A percentile compares a stretch with the other conserved stretches of the same genome.
These are phyloP conservation scores for Aegilops bicornis DNA, from an alignment of 176 grass and related monocot species.

Conservation along the genomic window DNA sequence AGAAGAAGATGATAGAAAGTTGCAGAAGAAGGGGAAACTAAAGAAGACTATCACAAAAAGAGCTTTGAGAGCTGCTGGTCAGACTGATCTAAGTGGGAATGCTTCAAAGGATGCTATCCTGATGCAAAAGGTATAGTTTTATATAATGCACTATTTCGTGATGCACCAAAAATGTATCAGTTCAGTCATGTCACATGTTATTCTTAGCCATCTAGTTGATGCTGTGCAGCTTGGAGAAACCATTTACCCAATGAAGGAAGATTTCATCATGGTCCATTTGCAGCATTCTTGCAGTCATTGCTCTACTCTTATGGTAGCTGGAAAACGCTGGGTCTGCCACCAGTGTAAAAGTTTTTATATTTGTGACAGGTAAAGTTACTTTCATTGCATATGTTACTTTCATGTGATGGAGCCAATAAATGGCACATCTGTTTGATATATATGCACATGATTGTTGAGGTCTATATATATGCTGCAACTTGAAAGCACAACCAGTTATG, in stretches of 20 bases:
- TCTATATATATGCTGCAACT: slow-evolving; percentile 12
- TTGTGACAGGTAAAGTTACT: slow-evolving; percentile 68
- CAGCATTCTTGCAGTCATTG: slow-evolving; percentile 81
- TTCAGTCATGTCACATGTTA: slow-evolving; percentile 8
- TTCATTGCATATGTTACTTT: background rate
- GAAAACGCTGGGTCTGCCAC: slow-evolving; percentile 76
- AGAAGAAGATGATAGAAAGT: slow-evolving; percentile 58
- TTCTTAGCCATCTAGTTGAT: slow-evolving; percentile 42
- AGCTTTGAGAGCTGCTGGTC: slow-evolving; percentile 61
- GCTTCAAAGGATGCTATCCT: slow-evolving; percentile 82
- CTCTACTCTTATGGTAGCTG: slow-evolving; percentile 77
- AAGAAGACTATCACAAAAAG: slow-evolving; percentile 77
- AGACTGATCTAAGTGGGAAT: slow-evolving; percentile 66
- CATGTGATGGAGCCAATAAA: slow-evolving; percentile 14
- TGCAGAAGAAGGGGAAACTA: slow-evolving; percentile 65
- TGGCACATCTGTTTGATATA: slow-evolving; percentile 13
- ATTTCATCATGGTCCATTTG: slow-evolving; percentile 97
- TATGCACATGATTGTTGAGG: slow-evolving; percentile 15
- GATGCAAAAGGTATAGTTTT: slow-evolving; percentile 72
- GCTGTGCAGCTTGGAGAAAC: slow-evolving; percentile 71
- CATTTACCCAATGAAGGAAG: slow-evolving; percentile 90
- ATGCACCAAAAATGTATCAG: background rate
- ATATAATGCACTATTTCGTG: slow-evolving; percentile 2
- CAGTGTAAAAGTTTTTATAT: slow-evolving; percentile 78
- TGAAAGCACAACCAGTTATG: background rate